Evolutionary conservation across 2,329 filamentous ascomycete species (phyloP), one percentile per base, ranked within the genome.

Genomic region (Trichophyton rubrum): DNA sequence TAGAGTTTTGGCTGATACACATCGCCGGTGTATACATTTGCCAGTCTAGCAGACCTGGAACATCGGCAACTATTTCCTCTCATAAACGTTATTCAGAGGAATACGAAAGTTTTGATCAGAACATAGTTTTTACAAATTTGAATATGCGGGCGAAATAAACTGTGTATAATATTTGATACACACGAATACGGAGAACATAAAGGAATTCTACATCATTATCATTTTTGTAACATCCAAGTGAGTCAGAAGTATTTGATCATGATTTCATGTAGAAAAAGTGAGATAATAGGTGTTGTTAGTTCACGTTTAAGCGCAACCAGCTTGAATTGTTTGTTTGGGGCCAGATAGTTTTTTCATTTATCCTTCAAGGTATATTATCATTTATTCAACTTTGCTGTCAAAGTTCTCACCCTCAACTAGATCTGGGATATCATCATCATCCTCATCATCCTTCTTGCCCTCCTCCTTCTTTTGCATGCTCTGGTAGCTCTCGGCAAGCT

Each of bases 401-500:
- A 99, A 99, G 84, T 89, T 96, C 83, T 96, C 90, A 72, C 93
- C 93, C 73, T 90, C 90, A 65, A 99, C 92, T 68, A 99, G 83
- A 70, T 97, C 91, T 70, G 93, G 93, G 76, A 99, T 99, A 76
- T 97, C 93, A 65, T 81, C 79, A 66, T 84, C 81, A 69, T 95
- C 90, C 40, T 83, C 81, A 60, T 80, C 80, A 61, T 86, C 84
- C 70, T 86, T 84, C 77, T 88, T 86, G 71, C 85, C 88, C 67
- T 85, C 86, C 77, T 89, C 88, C 73, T 85, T 87, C 87, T 96
- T 96, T 81, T 96, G 92, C 85, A 97, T 85, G 81, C 85, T 93
- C 86, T 99, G 93, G 85, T 99, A 99, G 84, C 88, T 95, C 85
- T 99, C 93, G 70, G 93, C 93, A 66, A 99, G 85, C 83, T 97